Percentiles rank a stretch among this genome's conserved stretches.
phyloP scores from a whole-genome alignment of 1,139 yeast species.

The Geotrichum candidum region DNA sequence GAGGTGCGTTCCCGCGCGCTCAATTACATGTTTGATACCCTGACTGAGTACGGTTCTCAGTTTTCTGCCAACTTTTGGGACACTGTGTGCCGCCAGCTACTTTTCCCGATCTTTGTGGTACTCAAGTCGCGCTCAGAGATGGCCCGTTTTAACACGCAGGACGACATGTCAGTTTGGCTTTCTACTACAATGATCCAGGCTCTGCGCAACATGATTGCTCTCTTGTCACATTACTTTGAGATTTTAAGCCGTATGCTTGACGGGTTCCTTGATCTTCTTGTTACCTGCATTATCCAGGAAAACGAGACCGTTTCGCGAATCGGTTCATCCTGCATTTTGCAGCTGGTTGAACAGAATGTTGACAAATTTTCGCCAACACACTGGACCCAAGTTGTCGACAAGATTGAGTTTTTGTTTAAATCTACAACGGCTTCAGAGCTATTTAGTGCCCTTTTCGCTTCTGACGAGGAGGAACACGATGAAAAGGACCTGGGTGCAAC shows the following conservation, averaged over 20 bases:
- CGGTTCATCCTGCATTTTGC: slow-evolving; percentile 83
- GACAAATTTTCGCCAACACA: slow-evolving; percentile 54
- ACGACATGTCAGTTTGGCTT: slow-evolving; percentile 91
- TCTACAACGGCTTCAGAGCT: slow-evolving; percentile 83
- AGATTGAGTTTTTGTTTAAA: slow-evolving; percentile 64
- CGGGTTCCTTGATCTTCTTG: slow-evolving; percentile 69
- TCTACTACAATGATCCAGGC: slow-evolving; percentile 96
- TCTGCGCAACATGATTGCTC: slow-evolving; percentile 74
- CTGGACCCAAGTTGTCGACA: slow-evolving; percentile 64
- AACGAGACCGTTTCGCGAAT: slow-evolving; percentile 94
- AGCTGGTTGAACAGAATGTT: slow-evolving; percentile 68
- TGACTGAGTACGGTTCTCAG: slow-evolving; percentile 71
- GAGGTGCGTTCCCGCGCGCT: slow-evolving; percentile 91
- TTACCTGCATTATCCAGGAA: slow-evolving; percentile 90
- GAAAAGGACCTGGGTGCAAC: slow-evolving; percentile 9
- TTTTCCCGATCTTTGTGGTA: slow-evolving; percentile 87
- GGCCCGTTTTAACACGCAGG: slow-evolving; percentile 59
- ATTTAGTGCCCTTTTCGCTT: slow-evolving; percentile 43
- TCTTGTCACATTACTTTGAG: slow-evolving; percentile 76
- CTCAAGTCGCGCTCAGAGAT: slow-evolving; percentile 73
- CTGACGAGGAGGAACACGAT: slow-evolving; percentile 19
- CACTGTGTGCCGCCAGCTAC: slow-evolving; percentile 61
- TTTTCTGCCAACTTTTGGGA: slow-evolving; percentile 81
- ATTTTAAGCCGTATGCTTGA: slow-evolving; percentile 65
- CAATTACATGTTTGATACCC: slow-evolving; percentile 70